A percentile compares a stretch with the other conserved stretches of the same genome.
phyloP scores from a whole-genome alignment of 2,329 filamentous ascomycete species.

The Colletotrichum lindemuthianum region DNA sequence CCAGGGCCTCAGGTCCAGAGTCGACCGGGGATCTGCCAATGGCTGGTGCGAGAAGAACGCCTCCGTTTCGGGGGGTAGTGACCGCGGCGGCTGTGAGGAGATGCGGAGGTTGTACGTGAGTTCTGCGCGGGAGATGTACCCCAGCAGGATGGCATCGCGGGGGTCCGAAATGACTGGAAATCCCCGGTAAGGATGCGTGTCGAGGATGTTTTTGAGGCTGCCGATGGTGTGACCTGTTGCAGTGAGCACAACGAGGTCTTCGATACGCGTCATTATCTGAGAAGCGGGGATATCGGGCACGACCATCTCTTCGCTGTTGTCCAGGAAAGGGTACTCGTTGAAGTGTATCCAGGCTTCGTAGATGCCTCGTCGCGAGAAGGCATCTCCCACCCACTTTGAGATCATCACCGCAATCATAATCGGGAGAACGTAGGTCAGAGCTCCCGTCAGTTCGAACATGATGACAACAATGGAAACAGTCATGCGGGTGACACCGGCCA shows the following conservation, averaged over 20 bases:
- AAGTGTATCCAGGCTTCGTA: constrained; percentile 99
- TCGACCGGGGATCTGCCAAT: constrained; percentile 78
- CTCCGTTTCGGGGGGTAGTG: constrained; percentile 76
- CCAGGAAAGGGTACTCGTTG: constrained; percentile 94
- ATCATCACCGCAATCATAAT: constrained; percentile 99
- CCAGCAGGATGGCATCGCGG: constrained; percentile 81
- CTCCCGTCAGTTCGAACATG: constrained; percentile 98
- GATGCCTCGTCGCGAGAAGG: constrained; percentile 90
- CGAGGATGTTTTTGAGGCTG: constrained; percentile 76
- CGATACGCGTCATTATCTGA: constrained; percentile 91
- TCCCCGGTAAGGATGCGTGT: constrained; percentile 81
- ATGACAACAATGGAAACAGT: constrained; percentile 99
- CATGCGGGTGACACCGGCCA: constrained; percentile 93
- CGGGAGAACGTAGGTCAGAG: constrained; percentile 93
- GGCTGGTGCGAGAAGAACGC: constrained; percentile 87
- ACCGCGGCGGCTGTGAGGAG: constrained; percentile 64
- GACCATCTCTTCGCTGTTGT: constrained; percentile 81
- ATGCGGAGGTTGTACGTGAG: constrained; percentile 81
- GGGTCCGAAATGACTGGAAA: constrained; percentile 89
- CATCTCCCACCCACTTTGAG: constrained; percentile 97
- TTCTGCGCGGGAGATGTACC: constrained; percentile 94
- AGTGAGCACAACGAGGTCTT: constrained; percentile 89
- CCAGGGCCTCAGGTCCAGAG: constrained; percentile 92
- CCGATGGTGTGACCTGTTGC: constrained; percentile 89
- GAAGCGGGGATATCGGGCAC: constrained; percentile 87